Evolutionary conservation across 805 yeast genomes (phyloP).

Genomic region (Ogataea nonfermentans): DNA sequence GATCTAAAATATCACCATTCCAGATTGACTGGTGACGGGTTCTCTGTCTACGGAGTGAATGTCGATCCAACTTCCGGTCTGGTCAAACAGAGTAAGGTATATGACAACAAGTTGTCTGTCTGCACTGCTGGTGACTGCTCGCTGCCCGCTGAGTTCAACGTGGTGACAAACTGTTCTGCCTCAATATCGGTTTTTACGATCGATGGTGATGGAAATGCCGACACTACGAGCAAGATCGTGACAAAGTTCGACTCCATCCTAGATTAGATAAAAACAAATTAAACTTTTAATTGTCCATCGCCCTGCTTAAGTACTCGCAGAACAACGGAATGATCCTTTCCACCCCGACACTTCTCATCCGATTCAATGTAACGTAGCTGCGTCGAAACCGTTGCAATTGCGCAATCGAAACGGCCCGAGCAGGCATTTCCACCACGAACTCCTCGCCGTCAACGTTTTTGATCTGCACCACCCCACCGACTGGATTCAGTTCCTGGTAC

Average conservation of each 20-base stretch:
- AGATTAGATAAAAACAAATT: not conserved
- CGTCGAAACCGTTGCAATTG: constrained; percentile 82
- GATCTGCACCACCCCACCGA: constrained; percentile 51
- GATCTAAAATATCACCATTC: constrained; percentile 44
- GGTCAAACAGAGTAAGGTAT: constrained; percentile 15
- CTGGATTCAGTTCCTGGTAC: constrained; percentile 50
- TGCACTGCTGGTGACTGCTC: constrained; percentile 43
- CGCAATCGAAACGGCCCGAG: constrained; percentile 57
- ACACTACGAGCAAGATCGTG: constrained; percentile 4
- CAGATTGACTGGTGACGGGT: constrained; percentile 44
- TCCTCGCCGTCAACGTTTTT: constrained; percentile 33
- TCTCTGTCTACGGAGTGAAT: constrained; percentile 31
- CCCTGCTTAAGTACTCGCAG: constrained; percentile 71
- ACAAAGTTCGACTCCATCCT: constrained; percentile 8
- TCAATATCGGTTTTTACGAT: constrained; percentile 46
- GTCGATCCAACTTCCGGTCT: constrained; percentile 42
- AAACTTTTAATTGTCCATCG: constrained; percentile 39
- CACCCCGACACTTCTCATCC: constrained; percentile 70
- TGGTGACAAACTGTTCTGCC: constrained; percentile 37
- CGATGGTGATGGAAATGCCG: constrained; percentile 41
- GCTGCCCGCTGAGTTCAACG: constrained; percentile 44
- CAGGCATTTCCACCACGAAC: constrained; percentile 57
- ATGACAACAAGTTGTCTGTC: constrained; percentile 18
- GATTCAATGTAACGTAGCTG: constrained; percentile 76
- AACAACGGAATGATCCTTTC: constrained; percentile 70